Evolutionary conservation across 1,139 yeast genomes (phyloP).

Genomic region (Debaryomycetaceae sp.): DNA sequence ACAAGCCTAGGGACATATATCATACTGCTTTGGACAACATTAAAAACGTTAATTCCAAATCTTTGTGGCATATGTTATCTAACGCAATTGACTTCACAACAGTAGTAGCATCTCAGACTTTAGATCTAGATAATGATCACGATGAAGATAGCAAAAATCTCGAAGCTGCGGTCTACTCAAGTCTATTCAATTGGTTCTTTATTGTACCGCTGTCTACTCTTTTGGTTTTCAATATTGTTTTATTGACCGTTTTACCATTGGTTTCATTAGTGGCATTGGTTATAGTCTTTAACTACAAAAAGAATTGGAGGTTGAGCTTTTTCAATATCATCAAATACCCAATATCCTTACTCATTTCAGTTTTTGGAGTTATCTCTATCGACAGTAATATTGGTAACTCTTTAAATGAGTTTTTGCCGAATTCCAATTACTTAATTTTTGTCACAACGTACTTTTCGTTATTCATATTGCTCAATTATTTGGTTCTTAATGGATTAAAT

Average conservation of each 20-base stretch:
- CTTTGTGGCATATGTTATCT: slow-evolving; percentile 82
- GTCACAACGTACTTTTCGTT: slow-evolving; percentile 41
- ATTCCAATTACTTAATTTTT: slow-evolving; percentile 45
- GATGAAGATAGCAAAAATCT: slow-evolving; percentile 5
- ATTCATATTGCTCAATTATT: slow-evolving; percentile 54
- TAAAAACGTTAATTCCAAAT: slow-evolving; percentile 55
- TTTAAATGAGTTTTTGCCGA: slow-evolving; percentile 56
- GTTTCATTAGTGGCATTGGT: slow-evolving; percentile 46
- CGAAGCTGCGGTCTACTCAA: slow-evolving; percentile 59
- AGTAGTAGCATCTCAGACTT: slow-evolving; percentile 34
- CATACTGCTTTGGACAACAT: slow-evolving; percentile 78
- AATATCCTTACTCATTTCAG: slow-evolving; percentile 46
- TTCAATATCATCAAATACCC: slow-evolving; percentile 51
- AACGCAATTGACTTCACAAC: slow-evolving; percentile 59
- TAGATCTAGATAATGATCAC: slow-evolving; percentile 28
- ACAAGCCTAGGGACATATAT: slow-evolving; percentile 70
- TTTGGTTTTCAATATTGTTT: slow-evolving; percentile 44
- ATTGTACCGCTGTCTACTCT: slow-evolving; percentile 49
- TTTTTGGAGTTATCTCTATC: slow-evolving; percentile 31
- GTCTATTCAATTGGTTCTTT: slow-evolving; percentile 58
- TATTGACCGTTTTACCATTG: slow-evolving; percentile 56
- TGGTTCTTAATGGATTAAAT: slow-evolving; percentile 47
- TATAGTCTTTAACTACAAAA: slow-evolving; percentile 41
- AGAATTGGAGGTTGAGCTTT: slow-evolving; percentile 48
- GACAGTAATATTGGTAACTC: slow-evolving; percentile 28